phyloP scores from a whole-genome alignment of 805 yeast species.

The Candida gorgasii region DNA sequence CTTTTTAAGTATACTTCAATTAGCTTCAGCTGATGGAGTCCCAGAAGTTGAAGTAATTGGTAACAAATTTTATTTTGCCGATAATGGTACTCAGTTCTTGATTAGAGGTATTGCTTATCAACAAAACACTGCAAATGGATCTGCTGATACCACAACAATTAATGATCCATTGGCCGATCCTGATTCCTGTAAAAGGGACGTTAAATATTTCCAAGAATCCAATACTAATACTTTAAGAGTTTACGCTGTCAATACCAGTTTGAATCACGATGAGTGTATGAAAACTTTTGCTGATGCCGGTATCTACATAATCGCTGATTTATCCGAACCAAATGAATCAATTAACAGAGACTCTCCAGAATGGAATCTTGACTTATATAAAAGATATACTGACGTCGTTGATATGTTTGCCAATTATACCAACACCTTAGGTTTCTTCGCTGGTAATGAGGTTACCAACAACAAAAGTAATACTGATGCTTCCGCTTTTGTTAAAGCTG shows the following conservation, averaged over 20 bases:
- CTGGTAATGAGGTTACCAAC: slow-evolving; percentile 96
- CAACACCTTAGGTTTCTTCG: slow-evolving; percentile 90
- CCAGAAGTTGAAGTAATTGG: slow-evolving; percentile 44
- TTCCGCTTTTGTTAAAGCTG: slow-evolving; percentile 94
- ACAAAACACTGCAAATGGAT: slow-evolving; percentile 34
- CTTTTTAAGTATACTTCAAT: slow-evolving; percentile 4
- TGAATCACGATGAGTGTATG: slow-evolving; percentile 45
- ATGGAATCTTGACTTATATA: slow-evolving; percentile 72
- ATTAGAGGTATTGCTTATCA: slow-evolving; percentile 49
- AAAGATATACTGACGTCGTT: slow-evolving; percentile 79
- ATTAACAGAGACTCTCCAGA: slow-evolving; percentile 74
- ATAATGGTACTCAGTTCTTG: slow-evolving; percentile 46
- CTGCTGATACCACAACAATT: slow-evolving; percentile 20
- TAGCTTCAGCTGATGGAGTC: slow-evolving; percentile 11
- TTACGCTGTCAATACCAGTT: slow-evolving; percentile 40
- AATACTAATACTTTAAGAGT: slow-evolving; percentile 46
- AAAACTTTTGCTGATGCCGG: slow-evolving; percentile 46
- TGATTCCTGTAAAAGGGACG: slow-evolving; percentile 44
- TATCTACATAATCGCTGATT: slow-evolving; percentile 45
- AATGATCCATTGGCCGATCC: slow-evolving; percentile 44
- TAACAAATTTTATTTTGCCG: slow-evolving; percentile 41
- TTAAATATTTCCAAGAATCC: slow-evolving; percentile 34
- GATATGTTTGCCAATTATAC: slow-evolving; percentile 76
- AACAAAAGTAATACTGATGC: slow-evolving; percentile 81
- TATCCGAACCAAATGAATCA: slow-evolving; percentile 71